These are phyloP conservation scores for Coniophora puteana DNA, from an alignment of 1,284 basidiomycete species.

Conservation along the genomic window DNA sequence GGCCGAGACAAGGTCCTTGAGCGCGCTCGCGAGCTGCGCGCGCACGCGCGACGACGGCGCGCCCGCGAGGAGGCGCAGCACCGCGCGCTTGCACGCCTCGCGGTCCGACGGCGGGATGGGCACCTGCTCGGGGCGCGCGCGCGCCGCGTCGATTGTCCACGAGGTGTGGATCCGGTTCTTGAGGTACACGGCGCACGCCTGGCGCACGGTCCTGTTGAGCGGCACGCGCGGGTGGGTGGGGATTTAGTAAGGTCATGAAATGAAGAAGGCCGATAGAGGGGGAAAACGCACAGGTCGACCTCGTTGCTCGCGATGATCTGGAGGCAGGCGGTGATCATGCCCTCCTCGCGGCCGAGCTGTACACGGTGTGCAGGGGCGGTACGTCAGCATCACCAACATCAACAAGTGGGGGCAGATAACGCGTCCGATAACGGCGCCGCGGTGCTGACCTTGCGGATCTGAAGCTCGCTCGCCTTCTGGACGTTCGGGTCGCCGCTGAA, in stretches of 20 bases:
- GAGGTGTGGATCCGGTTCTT: constrained; percentile 77
- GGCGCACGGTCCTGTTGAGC: constrained; percentile 62
- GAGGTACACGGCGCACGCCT: constrained; percentile 78
- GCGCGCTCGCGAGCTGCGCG: constrained; percentile 65
- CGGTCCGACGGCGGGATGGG: constrained; percentile 66
- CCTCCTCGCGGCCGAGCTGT: constrained; percentile 74
- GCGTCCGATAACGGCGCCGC: background rate
- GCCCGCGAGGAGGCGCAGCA: constrained; percentile 66
- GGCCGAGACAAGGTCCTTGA: constrained; percentile 66
- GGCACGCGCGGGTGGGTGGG: too few relatives aligned
- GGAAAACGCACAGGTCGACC: constrained; percentile 69
- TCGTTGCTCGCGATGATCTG: constrained; percentile 77
- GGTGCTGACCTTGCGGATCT: constrained; percentile 71
- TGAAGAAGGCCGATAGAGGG: background rate
- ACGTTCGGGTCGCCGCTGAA: constrained; percentile 83
- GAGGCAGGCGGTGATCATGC: constrained; percentile 72
- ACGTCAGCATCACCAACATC: constrained; percentile 6
- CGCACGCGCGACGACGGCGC: constrained; percentile 68
- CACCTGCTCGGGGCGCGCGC: constrained; percentile 51
- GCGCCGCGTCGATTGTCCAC: constrained; percentile 48
- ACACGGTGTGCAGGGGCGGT: constrained; percentile 4
- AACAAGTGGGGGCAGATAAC: constrained; percentile 1
- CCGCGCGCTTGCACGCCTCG: constrained; percentile 58
- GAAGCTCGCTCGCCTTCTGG: constrained; percentile 76
- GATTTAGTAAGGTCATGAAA: constrained; percentile 5